Conservation (phyloP, 75 land plant genomes). For the Gnetum montanum region DNA sequence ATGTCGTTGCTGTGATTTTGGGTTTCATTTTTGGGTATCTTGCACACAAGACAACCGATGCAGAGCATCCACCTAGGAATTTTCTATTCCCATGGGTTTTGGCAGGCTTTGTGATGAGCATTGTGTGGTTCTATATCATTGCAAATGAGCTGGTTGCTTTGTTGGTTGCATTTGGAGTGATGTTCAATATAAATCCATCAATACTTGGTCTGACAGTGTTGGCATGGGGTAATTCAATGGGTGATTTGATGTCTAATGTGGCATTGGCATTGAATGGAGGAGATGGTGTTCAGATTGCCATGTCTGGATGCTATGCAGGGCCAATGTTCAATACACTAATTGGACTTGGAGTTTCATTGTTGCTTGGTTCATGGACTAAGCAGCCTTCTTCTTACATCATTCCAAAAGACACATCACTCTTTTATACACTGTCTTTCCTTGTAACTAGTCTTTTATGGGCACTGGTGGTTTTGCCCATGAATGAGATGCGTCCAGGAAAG, state of each 20-base stretch:
- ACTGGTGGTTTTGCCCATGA: constrained; percentile 43
- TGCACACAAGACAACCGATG: constrained; percentile 36
- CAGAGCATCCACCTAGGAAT: constrained; percentile 65
- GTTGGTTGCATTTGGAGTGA: constrained; percentile 60
- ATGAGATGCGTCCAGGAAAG: constrained; percentile 61
- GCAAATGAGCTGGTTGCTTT: constrained; percentile 90
- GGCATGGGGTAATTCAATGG: constrained; percentile 98
- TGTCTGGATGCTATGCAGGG: constrained; percentile 94
- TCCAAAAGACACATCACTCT: constrained; percentile 54
- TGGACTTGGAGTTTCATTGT: constrained; percentile 74
- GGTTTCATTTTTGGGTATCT: constrained; percentile 48
- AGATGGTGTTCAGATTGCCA: constrained; percentile 85
- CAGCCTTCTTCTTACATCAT: constrained; percentile 40
- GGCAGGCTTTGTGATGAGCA: constrained; percentile 88
- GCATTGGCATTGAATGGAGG: constrained; percentile 75
- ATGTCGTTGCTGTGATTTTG: constrained; percentile 20
- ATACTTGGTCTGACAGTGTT: constrained; percentile 87
- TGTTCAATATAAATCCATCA: constrained; percentile 71
- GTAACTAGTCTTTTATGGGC: constrained; percentile 66
- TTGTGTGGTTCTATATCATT: constrained; percentile 79
- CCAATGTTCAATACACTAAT: constrained; percentile 90
- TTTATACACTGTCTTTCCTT: constrained; percentile 74
- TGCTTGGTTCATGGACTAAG: constrained; percentile 54
- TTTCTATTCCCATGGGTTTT: constrained; percentile 78
- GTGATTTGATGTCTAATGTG: constrained; percentile 83